Evolutionary conservation across 2,329 filamentous ascomycete species (phyloP).

Genomic region (Didymella lethalis): DNA sequence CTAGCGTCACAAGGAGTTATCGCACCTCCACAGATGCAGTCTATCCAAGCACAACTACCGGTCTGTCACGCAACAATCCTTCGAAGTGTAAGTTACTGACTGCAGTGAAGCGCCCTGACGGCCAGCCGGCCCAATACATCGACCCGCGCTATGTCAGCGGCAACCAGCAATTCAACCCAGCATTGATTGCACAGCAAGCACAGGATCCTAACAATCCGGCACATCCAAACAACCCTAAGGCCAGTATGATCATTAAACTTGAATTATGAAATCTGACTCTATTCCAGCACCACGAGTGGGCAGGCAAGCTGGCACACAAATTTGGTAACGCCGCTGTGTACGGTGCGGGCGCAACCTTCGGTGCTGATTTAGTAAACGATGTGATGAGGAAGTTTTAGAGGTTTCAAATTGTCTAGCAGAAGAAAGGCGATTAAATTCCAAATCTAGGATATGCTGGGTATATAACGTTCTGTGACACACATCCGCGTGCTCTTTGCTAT

Average conservation of each 20-base stretch:
- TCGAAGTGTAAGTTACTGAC: too few relatives aligned
- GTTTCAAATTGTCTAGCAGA: background rate
- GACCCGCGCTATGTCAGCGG: slow-evolving; percentile 27
- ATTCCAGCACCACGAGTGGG: slow-evolving; percentile 32
- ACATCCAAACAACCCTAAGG: slow-evolving; percentile 29
- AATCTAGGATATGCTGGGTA: slow-evolving; percentile 1
- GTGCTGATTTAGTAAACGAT: slow-evolving; percentile 31
- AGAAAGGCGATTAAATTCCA: background rate
- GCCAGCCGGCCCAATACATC: slow-evolving; percentile 29
- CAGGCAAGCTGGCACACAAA: slow-evolving; percentile 28
- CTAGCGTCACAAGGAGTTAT: slow-evolving; percentile 29
- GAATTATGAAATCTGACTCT: background rate
- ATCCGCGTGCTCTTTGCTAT: background rate
- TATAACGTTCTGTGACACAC: slow-evolving; percentile 3
- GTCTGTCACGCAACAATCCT: slow-evolving; percentile 6
- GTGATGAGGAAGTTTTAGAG: slow-evolving; percentile 30
- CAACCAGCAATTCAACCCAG: slow-evolving; percentile 29
- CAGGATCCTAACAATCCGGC: slow-evolving; percentile 33
- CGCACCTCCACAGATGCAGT: slow-evolving; percentile 27
- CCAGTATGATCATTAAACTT: background rate
- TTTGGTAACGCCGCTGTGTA: slow-evolving; percentile 32
- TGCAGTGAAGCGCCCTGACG: slow-evolving; percentile 21
- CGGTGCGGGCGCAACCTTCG: slow-evolving; percentile 32
- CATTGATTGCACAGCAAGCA: slow-evolving; percentile 30
- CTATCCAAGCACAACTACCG: slow-evolving; percentile 30